Evolutionary conservation across 2,329 filamentous ascomycete genomes (phyloP).

Genomic region (Alternaria novae-zelandiae): DNA sequence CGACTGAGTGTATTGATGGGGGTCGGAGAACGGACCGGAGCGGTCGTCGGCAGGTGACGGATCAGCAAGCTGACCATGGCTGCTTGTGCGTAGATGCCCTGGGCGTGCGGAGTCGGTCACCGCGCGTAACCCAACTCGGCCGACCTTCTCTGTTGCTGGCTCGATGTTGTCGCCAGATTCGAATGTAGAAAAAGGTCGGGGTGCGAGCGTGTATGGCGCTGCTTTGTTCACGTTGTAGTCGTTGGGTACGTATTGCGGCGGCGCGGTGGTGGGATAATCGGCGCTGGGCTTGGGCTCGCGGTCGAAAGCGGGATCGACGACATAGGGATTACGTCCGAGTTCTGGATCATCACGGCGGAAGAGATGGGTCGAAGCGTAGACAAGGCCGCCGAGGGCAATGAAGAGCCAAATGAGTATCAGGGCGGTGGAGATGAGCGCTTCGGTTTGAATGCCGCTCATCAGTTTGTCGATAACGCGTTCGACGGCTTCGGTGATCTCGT

Average conservation of each 20-base stretch:
- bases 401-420: slow-evolving; percentile 80
- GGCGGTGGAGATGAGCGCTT: slow-evolving; percentile 78
- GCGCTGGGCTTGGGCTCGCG: slow-evolving; percentile 25
- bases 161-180: slow-evolving; percentile 37
- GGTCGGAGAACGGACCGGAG: slow-evolving; percentile 39
- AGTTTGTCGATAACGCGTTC: slow-evolving; percentile 72
- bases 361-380: slow-evolving; percentile 69
- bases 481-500: slow-evolving; percentile 82
- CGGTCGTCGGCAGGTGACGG: slow-evolving; percentile 51
- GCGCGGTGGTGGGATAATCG: slow-evolving; percentile 44
- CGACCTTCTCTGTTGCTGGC: slow-evolving; percentile 51
- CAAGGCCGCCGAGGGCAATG: slow-evolving; percentile 75
- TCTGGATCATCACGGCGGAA: slow-evolving; percentile 59
- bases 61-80: slow-evolving; percentile 52
- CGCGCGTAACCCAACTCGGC: slow-evolving; percentile 51
- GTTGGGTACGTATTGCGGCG: slow-evolving; percentile 49
- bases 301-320: slow-evolving; percentile 37
- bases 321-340: slow-evolving; percentile 33
- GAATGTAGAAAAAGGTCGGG: slow-evolving; percentile 53
- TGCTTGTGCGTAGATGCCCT: slow-evolving; percentile 53
- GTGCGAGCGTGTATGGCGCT: slow-evolving; percentile 55
- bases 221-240: slow-evolving; percentile 54
- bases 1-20: slow-evolving; percentile 17
- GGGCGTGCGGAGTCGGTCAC: slow-evolving; percentile 53
- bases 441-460: slow-evolving; percentile 70